Base-by-base conservation (phyloP, 768 basidiomycete species). In the Boletus rubropictus region DNA sequence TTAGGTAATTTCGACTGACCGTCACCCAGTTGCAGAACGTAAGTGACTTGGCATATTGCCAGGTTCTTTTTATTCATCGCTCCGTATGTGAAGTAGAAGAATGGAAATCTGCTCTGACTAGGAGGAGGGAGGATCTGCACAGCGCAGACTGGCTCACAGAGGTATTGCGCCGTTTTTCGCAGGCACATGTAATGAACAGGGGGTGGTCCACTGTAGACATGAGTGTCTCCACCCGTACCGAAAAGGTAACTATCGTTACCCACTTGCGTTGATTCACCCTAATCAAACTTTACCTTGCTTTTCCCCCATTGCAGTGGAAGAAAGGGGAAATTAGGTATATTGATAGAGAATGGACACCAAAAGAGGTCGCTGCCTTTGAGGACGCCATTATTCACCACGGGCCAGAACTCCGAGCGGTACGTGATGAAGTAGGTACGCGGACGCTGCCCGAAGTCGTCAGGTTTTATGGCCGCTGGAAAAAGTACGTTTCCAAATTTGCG, bases 381-480 rank as follows among this genome's bases (percentile, higher is more conserved):
- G 84, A 86, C 53, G 85, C 77, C 5, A 84, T 90, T 39, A 56
- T 70, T 39, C 68, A 71, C n/a, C 79, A 88, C 53, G 86, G 86
- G 25, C 84, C 88, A 11, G 89, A 92, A 60, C 80, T 92, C 43
- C 81, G 87, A 33, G 77, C 79, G 5, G 84, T 90, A 21, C 72
- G 82, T 41, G 85, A 88, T 24, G 86, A 89, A 59, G 75, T 92
- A 35, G 75, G 74, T 20, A 78, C 81, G 3, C 73, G 89, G 46
- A 72, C 81, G 1, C 76, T 89, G 59, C 72, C 78, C 24, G 90
- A 92, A 58, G 79, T 90, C 6, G 89, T 92, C 24, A 79, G 88
- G 15, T 90, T 82, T 66, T 92, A 88, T 56, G 85, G 82, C 4
- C 82, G 79, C 50, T 92, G 89, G 89, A 92, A 92, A 72, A 87